Conservation (phyloP, 2,329 filamentous ascomycete genomes). For the Chaetothyriales sp. region DNA sequence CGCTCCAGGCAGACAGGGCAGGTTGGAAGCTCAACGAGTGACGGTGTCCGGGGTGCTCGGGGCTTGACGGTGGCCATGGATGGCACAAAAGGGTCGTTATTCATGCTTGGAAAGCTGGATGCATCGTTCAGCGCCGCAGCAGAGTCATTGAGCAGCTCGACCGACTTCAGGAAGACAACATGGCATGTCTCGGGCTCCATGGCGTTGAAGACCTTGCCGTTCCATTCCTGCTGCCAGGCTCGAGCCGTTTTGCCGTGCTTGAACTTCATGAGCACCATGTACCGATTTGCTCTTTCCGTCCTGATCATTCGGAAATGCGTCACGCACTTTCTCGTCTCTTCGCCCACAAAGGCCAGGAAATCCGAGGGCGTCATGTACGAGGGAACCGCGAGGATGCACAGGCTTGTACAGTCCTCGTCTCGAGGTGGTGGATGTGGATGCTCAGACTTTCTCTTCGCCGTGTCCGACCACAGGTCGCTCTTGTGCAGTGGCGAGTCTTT, state of each 20-base stretch:
- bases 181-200: constrained; percentile 94
- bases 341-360: constrained; percentile 79
- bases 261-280: constrained; percentile 94
- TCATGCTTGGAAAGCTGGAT: constrained; percentile 44
- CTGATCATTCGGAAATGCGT: constrained; percentile 90
- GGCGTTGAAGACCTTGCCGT: constrained; percentile 82
- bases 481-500: constrained; percentile 26
- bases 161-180: constrained; percentile 84
- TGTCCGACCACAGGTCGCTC: constrained; percentile 11
- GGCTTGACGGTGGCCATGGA: constrained; percentile 42
- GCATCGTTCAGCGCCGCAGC: constrained; percentile 20
- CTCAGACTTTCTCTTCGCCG: constrained; percentile 2
- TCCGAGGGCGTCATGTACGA: constrained; percentile 85
- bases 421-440: constrained; percentile 17
- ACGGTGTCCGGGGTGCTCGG: constrained; percentile 60
- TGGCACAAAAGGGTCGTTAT: constrained; percentile 49
- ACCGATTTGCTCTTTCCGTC: constrained; percentile 75
- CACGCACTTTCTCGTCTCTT: constrained; percentile 70
- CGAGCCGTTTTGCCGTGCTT: constrained; percentile 57
- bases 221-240: constrained; percentile 72
- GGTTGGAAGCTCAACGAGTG: constrained; percentile 79
- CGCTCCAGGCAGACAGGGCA: constrained; percentile 92
- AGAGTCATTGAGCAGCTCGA: constrained; percentile 58
- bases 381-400: constrained; percentile 89
- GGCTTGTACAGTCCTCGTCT: constrained; percentile 60